These are phyloP conservation scores for Thielaviopsis euricoi DNA, from an alignment of 2,329 filamentous ascomycete species.

Conservation along the genomic window DNA sequence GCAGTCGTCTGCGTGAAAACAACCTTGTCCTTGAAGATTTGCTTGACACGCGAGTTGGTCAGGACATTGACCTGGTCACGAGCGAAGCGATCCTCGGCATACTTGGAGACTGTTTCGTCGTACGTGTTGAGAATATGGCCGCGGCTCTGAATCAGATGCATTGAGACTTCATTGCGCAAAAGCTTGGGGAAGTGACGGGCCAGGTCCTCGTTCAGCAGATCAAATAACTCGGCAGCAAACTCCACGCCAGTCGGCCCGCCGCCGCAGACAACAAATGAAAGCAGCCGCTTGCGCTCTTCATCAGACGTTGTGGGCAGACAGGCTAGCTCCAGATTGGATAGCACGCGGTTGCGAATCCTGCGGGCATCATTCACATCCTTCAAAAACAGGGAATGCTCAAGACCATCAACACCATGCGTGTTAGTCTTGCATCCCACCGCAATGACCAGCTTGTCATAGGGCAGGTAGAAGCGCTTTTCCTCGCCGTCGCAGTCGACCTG, in stretches of 20 bases:
- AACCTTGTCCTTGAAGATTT: constrained; percentile 70
- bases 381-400: constrained; percentile 86
- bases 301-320: constrained; percentile 87
- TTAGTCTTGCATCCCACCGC: constrained; percentile 88
- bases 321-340: constrained; percentile 77
- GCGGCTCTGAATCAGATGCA: constrained; percentile 89
- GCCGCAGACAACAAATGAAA: constrained; percentile 93
- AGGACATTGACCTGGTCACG: constrained; percentile 84
- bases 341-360: constrained; percentile 70
- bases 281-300: constrained; percentile 66
- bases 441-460: constrained; percentile 91
- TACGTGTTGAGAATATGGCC: constrained; percentile 96
- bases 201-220: constrained; percentile 90
- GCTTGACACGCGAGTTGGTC: constrained; percentile 84
- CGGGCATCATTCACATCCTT: constrained; percentile 92
- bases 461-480: constrained; percentile 75
- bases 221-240: constrained; percentile 90
- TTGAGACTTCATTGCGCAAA: constrained; percentile 91
- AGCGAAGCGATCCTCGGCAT: constrained; percentile 78
- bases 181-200: constrained; percentile 70
- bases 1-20: constrained; percentile 71
- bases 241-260: constrained; percentile 94
- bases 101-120: constrained; percentile 82
- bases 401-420: constrained; percentile 83
- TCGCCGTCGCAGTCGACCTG: constrained; percentile 55